Evolutionary conservation across 202 grass and related monocot species (phyloP), one percentile per base, ranked within the genome.

Genomic region (Zizania palustris): DNA sequence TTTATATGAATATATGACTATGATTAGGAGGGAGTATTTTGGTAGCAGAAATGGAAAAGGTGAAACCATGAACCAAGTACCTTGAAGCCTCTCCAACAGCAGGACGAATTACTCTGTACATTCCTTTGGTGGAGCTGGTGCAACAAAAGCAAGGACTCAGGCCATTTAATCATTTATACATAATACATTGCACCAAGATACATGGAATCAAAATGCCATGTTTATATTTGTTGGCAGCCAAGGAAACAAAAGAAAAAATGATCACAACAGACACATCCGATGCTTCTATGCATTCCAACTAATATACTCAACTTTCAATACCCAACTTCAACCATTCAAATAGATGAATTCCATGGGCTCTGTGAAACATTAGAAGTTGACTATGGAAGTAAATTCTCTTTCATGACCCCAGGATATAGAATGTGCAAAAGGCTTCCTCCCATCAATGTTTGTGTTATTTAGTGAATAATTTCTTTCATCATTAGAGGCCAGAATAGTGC

Each of bases 21-120:
- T 3, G n/a, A 53, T 42, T 1, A 28, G 40, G 40, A 42, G 40
- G 5, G 40, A 36, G 51, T 28, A 78, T 66, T 79, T 48, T 19
- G 40, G 38, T 58, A 69, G 53, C 7, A 62, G 1, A 61, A 73
- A 59, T 56, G 16, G 14, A 61, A 60, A 74, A 59, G 42, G 44
- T 43, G 16, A 73, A 59, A 72, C 67, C 19, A 53, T 69, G 35
- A 76, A 44, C 63, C 13, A 77, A 55, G 71, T 93, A 97, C 94
- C 91, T 93, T 72, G 84, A 79, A 74, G 95, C 89, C 81, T 92
- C 95, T 39, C 95, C 95, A n/a, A 97, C 80, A 60, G 89, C 91
- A 71, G 95, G 95, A 9, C 95, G 91, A 82, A 93, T 85, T 77
- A 98, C 72, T 84, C 81, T 94, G 85, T 90, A 98, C 45, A 88